Conservation (phyloP, 1,139 yeast species). For the Debaryomyces coudertii region DNA sequence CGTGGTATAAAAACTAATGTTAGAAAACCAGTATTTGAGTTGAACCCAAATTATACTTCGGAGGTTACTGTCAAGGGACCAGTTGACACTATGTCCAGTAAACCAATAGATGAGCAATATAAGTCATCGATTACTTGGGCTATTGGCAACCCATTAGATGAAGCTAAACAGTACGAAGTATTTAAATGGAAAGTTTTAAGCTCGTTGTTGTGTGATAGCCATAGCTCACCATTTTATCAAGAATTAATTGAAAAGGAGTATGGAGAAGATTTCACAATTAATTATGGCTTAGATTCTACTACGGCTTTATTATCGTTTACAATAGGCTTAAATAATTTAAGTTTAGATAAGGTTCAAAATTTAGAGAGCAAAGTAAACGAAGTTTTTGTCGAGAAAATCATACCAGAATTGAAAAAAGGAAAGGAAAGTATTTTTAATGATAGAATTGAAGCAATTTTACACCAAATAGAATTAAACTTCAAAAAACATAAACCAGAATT, state of each 20-base stretch:
- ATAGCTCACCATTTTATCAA: conserved; percentile 86
- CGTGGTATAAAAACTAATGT: conserved; percentile 33
- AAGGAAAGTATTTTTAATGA: conserved; percentile 55
- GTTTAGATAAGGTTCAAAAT: conserved; percentile 48
- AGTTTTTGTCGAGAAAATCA: conserved; percentile 38
- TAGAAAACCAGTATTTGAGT: conserved; percentile 32
- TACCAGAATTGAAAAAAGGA: conserved; percentile 43
- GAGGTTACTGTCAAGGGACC: conserved; percentile 66
- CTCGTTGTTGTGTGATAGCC: conserved; percentile 83
- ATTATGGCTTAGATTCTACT: conserved; percentile 84
- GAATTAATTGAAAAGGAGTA: conserved; percentile 79
- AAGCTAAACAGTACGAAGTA: conserved; percentile 54
- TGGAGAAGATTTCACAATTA: conserved; percentile 86
- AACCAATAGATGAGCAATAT: conserved; percentile 68
- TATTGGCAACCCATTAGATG: conserved; percentile 72
- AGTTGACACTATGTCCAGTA: conserved; percentile 67
- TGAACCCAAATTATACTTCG: conserved; percentile 10
- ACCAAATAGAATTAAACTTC: conserved; percentile 81
- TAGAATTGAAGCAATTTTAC: conserved; percentile 81
- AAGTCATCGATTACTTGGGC: conserved; percentile 88
- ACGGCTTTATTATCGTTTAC: conserved; percentile 81
- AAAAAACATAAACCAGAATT: conserved; percentile 89
- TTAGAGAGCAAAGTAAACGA: conserved; percentile 50
- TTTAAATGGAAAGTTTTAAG: conserved; percentile 76
- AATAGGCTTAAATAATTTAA: conserved; percentile 81